A percentile compares a stretch with the other conserved stretches of the same genome.
Evolutionary conservation across 768 basidiomycete genomes (phyloP).

Genomic region (Pilatotrama ljubarskyi): DNA sequence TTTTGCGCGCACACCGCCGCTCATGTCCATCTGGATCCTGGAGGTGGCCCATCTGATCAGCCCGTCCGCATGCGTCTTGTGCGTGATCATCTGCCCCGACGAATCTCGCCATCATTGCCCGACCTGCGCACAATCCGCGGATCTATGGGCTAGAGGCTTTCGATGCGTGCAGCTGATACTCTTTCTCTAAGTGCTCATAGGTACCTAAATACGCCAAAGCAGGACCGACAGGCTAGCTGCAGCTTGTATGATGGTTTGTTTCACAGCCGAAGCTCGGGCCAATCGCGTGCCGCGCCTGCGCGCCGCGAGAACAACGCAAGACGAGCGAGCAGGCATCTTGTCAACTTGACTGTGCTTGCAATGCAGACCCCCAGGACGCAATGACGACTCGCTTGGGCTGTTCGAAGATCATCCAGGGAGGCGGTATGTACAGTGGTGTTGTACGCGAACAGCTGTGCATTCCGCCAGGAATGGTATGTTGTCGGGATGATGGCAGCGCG

Average conservation of each 20-base stretch:
- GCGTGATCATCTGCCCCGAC: background rate
- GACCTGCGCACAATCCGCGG: no score
- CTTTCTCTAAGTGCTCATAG: no score
- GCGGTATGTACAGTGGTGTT: background rate
- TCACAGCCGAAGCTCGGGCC: conserved; percentile 2
- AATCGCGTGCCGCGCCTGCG: background rate
- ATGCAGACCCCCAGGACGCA: conserved; percentile 4
- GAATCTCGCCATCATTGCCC: no score
- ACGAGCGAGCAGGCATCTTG: conserved; percentile 5
- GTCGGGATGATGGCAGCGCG: conserved; percentile 7
- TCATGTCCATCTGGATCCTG: background rate
- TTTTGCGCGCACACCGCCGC: conserved; percentile 1
- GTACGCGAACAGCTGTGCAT: background rate
- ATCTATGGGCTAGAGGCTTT: background rate
- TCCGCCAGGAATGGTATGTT: conserved; percentile 1
- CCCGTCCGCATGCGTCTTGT: background rate
- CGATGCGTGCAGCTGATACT: no score
- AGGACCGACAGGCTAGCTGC: background rate
- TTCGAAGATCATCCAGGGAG: background rate
- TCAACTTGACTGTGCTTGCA: background rate
- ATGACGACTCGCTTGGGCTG: conserved; percentile 5
- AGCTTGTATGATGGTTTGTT: conserved; percentile 8
- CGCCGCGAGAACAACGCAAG: conserved; percentile 1
- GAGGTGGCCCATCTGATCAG: conserved; percentile 7
- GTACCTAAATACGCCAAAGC: no score